phyloP scores from a whole-genome alignment of 208 protist species.

The Trypanosoma mega region DNA sequence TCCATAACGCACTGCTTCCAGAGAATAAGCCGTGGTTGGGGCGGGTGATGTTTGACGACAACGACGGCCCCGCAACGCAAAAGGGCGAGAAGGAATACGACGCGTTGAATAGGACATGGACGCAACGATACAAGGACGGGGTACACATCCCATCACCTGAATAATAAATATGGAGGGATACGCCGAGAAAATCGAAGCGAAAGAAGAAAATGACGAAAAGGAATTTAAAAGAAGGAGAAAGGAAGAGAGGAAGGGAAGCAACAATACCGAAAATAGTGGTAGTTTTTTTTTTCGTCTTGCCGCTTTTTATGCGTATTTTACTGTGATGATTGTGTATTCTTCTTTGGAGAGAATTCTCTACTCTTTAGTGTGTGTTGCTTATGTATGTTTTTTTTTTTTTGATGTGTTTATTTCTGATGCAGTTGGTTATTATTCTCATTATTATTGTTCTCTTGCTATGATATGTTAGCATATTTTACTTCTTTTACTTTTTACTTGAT shows the following conservation, averaged over 20 bases:
- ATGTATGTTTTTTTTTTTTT: neutral
- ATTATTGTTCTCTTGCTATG: too few relatives aligned
- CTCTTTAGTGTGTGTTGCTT: neutral
- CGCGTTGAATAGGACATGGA: constrained; percentile 66
- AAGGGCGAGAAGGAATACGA: constrained; percentile 55
- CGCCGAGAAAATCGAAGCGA: neutral
- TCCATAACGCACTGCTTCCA: constrained; percentile 79
- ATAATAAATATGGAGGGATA: neutral
- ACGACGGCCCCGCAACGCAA: constrained; percentile 40
- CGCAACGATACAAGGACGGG: constrained; percentile 64
- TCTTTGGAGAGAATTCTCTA: too few relatives aligned
- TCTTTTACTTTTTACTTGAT: too few relatives aligned
- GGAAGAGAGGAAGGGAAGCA: neutral
- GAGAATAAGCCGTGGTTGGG: constrained; percentile 92
- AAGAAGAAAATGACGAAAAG: constrained; percentile 2
- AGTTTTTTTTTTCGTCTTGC: constrained; percentile 8
- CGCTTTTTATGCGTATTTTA: constrained; percentile 6
- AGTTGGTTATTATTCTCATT: too few relatives aligned
- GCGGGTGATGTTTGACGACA: constrained; percentile 85
- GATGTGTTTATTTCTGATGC: neutral
- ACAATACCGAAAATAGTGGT: neutral
- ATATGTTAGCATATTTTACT: too few relatives aligned
- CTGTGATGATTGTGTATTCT: too few relatives aligned
- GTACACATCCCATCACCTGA: neutral
- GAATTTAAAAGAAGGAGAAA: neutral